These are phyloP conservation scores for Trichophyton rubrum DNA, from an alignment of 2,329 filamentous ascomycete species.

Conservation along the genomic window DNA sequence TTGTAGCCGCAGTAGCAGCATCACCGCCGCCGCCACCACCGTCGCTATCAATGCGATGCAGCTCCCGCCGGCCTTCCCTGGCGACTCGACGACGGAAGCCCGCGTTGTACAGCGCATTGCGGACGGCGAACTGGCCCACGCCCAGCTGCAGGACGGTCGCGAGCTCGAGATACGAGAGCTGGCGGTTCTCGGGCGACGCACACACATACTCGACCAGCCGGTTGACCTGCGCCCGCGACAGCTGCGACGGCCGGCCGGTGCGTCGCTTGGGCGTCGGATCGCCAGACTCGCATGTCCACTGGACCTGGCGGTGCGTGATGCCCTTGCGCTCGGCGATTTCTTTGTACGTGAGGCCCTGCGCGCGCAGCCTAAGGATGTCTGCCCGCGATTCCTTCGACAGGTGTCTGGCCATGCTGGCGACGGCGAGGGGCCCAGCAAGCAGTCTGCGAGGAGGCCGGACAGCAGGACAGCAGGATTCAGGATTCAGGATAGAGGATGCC, in stretches of 20 bases:
- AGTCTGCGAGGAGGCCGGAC: background rate
- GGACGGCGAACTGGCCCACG: slow-evolving; percentile 1
- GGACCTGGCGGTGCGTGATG: slow-evolving; percentile 2
- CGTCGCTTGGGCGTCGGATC: slow-evolving; percentile 1
- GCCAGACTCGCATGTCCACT: slow-evolving; percentile 2
- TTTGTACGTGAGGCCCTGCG: background rate
- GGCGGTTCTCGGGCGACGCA: slow-evolving; percentile 1
- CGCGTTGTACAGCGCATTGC: background rate
- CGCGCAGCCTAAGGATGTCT: background rate
- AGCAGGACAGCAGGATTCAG: too few relatives aligned
- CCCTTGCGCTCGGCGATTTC: slow-evolving; percentile 1
- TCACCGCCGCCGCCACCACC: too few relatives aligned
- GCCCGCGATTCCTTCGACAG: background rate
- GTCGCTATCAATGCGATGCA: background rate
- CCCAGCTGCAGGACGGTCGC: background rate
- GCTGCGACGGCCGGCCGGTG: background rate
- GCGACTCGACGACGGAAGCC: background rate
- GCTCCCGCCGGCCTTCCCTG: background rate
- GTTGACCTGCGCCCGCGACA: background rate
- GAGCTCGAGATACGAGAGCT: background rate
- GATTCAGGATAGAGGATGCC: too few relatives aligned
- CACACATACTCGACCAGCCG: background rate
- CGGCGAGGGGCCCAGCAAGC: background rate
- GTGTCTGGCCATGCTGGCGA: background rate
- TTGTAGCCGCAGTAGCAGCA: background rate